Conservation (phyloP, 2,329 filamentous ascomycete genomes). For the Fusarium pilosicola region DNA sequence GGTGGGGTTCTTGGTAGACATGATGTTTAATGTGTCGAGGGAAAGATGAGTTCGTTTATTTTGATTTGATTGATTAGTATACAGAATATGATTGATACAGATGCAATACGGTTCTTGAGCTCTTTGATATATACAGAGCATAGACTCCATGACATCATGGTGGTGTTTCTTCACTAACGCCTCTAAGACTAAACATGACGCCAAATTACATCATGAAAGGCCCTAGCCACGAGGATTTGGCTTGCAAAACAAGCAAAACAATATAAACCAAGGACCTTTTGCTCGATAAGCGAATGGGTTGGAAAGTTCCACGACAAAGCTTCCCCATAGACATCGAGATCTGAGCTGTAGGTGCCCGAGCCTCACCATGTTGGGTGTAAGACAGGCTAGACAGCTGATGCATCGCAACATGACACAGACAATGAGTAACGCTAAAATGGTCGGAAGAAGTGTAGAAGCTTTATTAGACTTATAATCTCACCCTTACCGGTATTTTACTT, state of each 20-base stretch:
- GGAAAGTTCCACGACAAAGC: conserved; percentile 20
- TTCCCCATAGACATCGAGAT: conserved; percentile 22
- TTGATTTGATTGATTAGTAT: neutral
- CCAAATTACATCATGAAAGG: conserved; percentile 38
- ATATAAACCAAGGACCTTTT: neutral
- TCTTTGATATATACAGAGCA: conserved; percentile 27
- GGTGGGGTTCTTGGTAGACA: conserved; percentile 34
- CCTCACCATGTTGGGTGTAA: neutral
- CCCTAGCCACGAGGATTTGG: conserved; percentile 1
- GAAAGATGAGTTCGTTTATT: neutral
- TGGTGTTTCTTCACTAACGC: conserved; percentile 17
- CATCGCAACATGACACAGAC: neutral
- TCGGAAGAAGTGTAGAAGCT: neutral
- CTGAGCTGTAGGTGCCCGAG: neutral
- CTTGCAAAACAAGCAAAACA: neutral
- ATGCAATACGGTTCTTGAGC: neutral
- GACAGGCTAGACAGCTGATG: neutral
- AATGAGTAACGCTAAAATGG: neutral
- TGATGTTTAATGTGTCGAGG: conserved; percentile 9
- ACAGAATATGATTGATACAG: neutral
- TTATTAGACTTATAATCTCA: neutral
- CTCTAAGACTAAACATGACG: conserved; percentile 28
- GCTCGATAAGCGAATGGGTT: neutral
- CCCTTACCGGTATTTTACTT: neutral
- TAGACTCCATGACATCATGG: conserved; percentile 34